Conservation (phyloP, 345 rosid genomes). For the Camelina laxa region DNA sequence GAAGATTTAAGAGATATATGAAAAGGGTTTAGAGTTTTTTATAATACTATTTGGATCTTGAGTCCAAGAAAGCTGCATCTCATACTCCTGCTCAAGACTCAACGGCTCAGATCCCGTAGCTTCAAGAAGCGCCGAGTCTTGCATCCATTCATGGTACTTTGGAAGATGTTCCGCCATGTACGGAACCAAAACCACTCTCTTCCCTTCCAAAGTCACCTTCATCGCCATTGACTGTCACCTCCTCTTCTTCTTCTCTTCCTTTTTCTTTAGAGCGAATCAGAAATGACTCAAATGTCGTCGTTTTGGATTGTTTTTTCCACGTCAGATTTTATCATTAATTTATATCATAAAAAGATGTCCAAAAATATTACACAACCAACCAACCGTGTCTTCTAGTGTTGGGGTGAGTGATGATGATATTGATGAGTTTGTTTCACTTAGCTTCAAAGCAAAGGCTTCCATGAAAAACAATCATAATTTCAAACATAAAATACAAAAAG, state of each 20-base stretch:
- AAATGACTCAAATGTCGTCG: background rate
- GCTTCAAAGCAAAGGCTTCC: slow-evolving; percentile 61
- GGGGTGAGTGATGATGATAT: slow-evolving; percentile 27
- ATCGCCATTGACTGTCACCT: slow-evolving; percentile 31
- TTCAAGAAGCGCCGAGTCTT: slow-evolving; percentile 76
- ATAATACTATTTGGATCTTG: slow-evolving; percentile 78
- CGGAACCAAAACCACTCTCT: slow-evolving; percentile 76
- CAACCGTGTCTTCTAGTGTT: slow-evolving; percentile 17
- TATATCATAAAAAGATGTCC: slow-evolving; percentile 25
- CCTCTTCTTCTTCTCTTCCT: slow-evolving; percentile 1
- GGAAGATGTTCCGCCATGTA: slow-evolving; percentile 85
- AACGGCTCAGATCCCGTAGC: slow-evolving; percentile 94
- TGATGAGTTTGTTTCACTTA: slow-evolving; percentile 34
- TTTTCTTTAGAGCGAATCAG: background rate
- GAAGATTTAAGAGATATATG: slow-evolving; percentile 6
- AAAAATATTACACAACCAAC: slow-evolving; percentile 44
- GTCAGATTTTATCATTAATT: slow-evolving; percentile 10
- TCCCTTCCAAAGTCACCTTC: slow-evolving; percentile 76
- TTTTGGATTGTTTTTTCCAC: slow-evolving; percentile 17
- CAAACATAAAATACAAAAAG: slow-evolving; percentile 9
- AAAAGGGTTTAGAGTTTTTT: background rate
- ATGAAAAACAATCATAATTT: slow-evolving; percentile 21
- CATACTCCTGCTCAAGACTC: slow-evolving; percentile 75
- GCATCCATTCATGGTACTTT: slow-evolving; percentile 90
- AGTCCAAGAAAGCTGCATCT: slow-evolving; percentile 88